Conservation (phyloP, 2,329 filamentous ascomycete species). For the Orbilia quercus region DNA sequence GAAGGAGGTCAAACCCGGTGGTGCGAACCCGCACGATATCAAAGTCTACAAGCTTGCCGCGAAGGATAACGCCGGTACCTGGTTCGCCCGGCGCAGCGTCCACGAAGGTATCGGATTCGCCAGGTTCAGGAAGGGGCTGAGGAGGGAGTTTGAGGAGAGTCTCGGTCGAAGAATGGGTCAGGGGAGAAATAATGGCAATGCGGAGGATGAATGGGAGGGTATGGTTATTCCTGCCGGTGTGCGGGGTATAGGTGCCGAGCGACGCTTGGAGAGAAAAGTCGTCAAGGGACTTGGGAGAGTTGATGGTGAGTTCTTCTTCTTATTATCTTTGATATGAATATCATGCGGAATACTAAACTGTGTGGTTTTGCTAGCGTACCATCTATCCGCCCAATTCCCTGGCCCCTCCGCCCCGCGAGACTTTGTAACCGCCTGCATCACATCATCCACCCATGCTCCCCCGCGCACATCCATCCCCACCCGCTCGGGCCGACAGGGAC, state of each 20-base stretch:
- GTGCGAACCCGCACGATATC: slow-evolving; percentile 80
- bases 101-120: slow-evolving; percentile 82
- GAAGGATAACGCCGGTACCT: slow-evolving; percentile 84
- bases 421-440: slow-evolving; percentile 73
- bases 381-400: slow-evolving; percentile 88
- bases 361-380: slow-evolving; percentile 72
- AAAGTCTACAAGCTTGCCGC: slow-evolving; percentile 81
- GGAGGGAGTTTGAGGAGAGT: slow-evolving; percentile 74
- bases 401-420: slow-evolving; percentile 88
- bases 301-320: slow-evolving; percentile 67
- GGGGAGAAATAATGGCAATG: slow-evolving; percentile 12
- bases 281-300: slow-evolving; percentile 72
- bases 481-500: slow-evolving; percentile 52
- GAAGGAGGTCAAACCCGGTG: slow-evolving; percentile 81
- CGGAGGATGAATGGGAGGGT: slow-evolving; percentile 24
- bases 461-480: slow-evolving; percentile 59
- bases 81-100: slow-evolving; percentile 87
- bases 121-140: slow-evolving; percentile 80
- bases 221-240: slow-evolving; percentile 63
- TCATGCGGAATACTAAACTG: slow-evolving; percentile 3
- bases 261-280: slow-evolving; percentile 73
- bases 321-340: not conserved
- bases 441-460: slow-evolving; percentile 57
- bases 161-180: slow-evolving; percentile 29
- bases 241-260: slow-evolving; percentile 85